Percentiles rank a stretch among this genome's conserved stretches.
These are phyloP conservation scores for Brassica carinata DNA, from an alignment of 345 rosid species.

Conservation along the genomic window DNA sequence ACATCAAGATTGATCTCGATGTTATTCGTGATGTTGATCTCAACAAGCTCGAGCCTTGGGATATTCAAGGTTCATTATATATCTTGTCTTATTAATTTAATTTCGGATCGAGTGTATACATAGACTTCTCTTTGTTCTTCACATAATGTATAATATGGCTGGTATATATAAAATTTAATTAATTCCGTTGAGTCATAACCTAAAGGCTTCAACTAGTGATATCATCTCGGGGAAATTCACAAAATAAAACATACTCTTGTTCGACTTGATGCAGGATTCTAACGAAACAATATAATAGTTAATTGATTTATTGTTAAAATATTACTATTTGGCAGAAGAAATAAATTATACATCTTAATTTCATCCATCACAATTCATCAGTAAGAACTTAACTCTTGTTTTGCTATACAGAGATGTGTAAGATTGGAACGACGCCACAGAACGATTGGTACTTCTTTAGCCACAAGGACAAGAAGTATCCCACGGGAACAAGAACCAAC, in stretches of 20 bases:
- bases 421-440: slow-evolving; percentile 76
- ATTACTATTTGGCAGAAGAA: neutral
- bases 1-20: slow-evolving; percentile 83
- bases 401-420: slow-evolving; percentile 56
- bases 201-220: neutral
- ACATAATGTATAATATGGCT: neutral
- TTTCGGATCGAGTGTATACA: too few species aligned
- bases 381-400: neutral
- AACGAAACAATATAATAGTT: neutral
- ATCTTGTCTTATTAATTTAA: neutral
- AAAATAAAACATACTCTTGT: neutral
- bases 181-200: neutral
- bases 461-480: slow-evolving; percentile 81
- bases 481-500: slow-evolving; percentile 79
- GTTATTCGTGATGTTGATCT: slow-evolving; percentile 93
- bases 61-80: slow-evolving; percentile 64
- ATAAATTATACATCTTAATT: neutral
- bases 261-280: neutral
- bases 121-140: too few species aligned
- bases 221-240: neutral
- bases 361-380: neutral
- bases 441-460: slow-evolving; percentile 85
- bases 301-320: neutral
- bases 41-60: slow-evolving; percentile 98
- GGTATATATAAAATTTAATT: neutral